phyloP scores from a whole-genome alignment of 805 yeast species.

The Schwanniomyces sp. region DNA sequence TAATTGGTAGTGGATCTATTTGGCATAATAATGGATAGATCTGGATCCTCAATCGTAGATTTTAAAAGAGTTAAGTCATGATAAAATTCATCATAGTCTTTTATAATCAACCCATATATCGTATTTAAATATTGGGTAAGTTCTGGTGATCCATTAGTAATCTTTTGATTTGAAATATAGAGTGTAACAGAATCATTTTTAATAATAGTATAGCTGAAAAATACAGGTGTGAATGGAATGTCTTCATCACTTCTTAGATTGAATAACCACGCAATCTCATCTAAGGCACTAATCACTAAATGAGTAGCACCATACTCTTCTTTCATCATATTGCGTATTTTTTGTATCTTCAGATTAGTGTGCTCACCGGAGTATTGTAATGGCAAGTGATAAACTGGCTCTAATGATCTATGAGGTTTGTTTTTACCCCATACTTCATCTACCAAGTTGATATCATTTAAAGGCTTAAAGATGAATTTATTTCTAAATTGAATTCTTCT shows the following conservation, averaged over 20 bases:
- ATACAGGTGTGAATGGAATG: conserved; percentile 83
- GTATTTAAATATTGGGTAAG: conserved; percentile 21
- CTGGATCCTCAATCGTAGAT: conserved; percentile 12
- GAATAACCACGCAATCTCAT: conserved; percentile 89
- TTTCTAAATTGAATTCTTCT: conserved; percentile 15
- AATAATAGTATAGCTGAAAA: conserved; percentile 61
- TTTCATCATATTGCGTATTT: conserved; percentile 32
- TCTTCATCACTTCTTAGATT: conserved; percentile 78
- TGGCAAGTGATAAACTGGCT: conserved; percentile 30
- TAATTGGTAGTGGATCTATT: conserved; percentile 25
- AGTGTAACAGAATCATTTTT: conserved; percentile 39
- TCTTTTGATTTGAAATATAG: conserved; percentile 52
- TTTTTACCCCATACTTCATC: conserved; percentile 40
- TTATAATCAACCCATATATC: conserved; percentile 35
- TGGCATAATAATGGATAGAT: conserved; percentile 30
- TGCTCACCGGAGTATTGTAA: conserved; percentile 34
- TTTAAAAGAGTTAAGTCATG: conserved; percentile 41
- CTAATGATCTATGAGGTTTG: conserved; percentile 32
- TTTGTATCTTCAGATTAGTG: conserved; percentile 26
- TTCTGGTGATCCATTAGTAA: conserved; percentile 29
- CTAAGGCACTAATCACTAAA: conserved; percentile 69
- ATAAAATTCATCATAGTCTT: conserved; percentile 61
- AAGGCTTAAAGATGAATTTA: conserved; percentile 30
- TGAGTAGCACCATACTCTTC: conserved; percentile 16
- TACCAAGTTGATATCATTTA: conserved; percentile 29